Percentiles rank a stretch among this genome's conserved stretches.
These are phyloP conservation scores for Vinca minor DNA, from an alignment of 257 asterid species.

Conservation along the genomic window DNA sequence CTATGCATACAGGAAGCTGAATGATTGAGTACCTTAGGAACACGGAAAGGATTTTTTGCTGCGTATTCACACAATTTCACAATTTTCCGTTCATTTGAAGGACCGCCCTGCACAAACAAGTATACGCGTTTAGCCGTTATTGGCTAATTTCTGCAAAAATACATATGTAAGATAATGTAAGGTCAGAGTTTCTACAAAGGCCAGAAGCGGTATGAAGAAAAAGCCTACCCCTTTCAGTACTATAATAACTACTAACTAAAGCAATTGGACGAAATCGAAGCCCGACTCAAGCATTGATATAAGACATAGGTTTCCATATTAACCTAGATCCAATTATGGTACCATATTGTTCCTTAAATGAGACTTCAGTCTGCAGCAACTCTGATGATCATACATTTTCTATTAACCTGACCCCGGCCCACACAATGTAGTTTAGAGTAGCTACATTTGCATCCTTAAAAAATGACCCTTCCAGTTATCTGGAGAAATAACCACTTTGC, in stretches of 20 bases:
- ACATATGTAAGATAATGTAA: neutral
- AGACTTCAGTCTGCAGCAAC: neutral
- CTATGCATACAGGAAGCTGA: neutral
- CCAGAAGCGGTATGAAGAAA: neutral
- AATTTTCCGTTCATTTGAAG: constrained; percentile 68
- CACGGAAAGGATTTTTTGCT: constrained; percentile 73
- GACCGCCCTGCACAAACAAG: constrained; percentile 54
- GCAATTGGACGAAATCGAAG: neutral
- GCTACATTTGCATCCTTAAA: neutral
- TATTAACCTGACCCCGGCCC: neutral
- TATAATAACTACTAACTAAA: neutral
- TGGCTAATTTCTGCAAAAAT: neutral
- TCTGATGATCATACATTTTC: neutral
- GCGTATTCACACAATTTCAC: constrained; percentile 92
- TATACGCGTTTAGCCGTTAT: neutral
- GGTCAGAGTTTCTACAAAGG: neutral
- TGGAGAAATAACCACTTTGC: neutral
- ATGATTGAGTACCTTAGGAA: constrained; percentile 60
- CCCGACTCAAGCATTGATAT: neutral
- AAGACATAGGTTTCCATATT: neutral
- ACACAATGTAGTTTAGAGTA: neutral
- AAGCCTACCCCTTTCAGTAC: neutral
- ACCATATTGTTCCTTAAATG: neutral
- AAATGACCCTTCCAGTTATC: neutral
- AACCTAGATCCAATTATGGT: neutral